Evolutionary conservation across 2,329 filamentous ascomycete genomes (phyloP).

Genomic region (Exophiala lecanii-corni): DNA sequence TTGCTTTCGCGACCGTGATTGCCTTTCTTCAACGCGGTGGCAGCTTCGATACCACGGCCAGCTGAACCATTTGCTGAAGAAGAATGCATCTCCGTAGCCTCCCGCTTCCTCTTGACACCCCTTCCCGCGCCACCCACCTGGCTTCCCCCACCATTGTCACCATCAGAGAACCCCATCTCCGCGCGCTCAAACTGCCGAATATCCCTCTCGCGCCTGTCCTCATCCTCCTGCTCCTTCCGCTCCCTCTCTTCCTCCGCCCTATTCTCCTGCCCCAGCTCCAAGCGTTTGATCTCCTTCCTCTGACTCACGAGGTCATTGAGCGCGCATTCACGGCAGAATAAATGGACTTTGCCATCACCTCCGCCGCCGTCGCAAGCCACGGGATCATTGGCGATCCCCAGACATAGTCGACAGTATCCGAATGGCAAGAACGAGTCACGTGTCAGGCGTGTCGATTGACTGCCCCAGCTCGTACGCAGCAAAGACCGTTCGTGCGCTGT

Average conservation of each 20-base stretch:
- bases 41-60: background rate
- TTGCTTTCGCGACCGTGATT: background rate
- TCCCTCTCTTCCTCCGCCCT: conserved; percentile 60
- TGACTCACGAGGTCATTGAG: conserved; percentile 86
- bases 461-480: conserved; percentile 76
- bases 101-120: conserved; percentile 64
- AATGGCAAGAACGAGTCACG: conserved; percentile 92
- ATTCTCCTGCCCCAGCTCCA: conserved; percentile 62
- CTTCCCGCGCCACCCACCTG: conserved; percentile 18
- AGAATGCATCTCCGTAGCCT: conserved; percentile 68
- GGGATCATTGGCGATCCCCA: conserved; percentile 73
- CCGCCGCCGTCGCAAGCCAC: conserved; percentile 60
- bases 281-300: conserved; percentile 81
- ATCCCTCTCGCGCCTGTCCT: conserved; percentile 65
- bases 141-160: background rate
- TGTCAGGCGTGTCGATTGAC: conserved; percentile 74
- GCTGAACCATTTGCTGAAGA: conserved; percentile 45
- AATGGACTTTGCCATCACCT: conserved; percentile 65
- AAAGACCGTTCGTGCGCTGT: conserved; percentile 84
- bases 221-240: conserved; percentile 56
- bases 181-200: conserved; percentile 43
- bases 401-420: conserved; percentile 80
- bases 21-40: background rate
- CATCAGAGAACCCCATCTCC: conserved; percentile 26
- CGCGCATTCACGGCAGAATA: conserved; percentile 95